A percentile compares a stretch with the other conserved stretches of the same genome.
Evolutionary conservation across 2,329 filamentous ascomycete genomes (phyloP).

Genomic region (Exserohilum rostratum): DNA sequence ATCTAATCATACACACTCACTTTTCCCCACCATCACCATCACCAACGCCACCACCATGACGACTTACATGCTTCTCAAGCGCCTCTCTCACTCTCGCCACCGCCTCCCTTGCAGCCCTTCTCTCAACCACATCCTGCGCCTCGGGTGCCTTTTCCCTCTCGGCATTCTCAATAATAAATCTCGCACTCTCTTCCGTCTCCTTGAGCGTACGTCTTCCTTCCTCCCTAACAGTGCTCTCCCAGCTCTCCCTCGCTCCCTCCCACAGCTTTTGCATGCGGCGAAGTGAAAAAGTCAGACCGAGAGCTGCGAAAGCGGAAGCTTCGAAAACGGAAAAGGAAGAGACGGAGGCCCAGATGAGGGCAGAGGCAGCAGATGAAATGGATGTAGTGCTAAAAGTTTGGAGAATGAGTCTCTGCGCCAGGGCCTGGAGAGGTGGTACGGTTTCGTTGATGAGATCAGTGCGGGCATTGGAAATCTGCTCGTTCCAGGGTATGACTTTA

Average conservation of each 20-base stretch:
- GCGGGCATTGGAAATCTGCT: slow-evolving; percentile 75
- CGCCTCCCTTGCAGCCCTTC: slow-evolving; percentile 51
- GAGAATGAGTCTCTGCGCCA: slow-evolving; percentile 63
- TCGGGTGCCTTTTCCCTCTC: slow-evolving; percentile 42
- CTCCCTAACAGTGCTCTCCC: slow-evolving; percentile 61
- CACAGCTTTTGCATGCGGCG: slow-evolving; percentile 65
- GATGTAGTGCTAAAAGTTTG: slow-evolving; percentile 76
- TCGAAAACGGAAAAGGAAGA: slow-evolving; percentile 60
- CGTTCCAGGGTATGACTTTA: slow-evolving; percentile 66
- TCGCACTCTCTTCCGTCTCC: slow-evolving; percentile 59
- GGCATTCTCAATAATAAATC: slow-evolving; percentile 53
- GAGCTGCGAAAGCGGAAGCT: slow-evolving; percentile 63
- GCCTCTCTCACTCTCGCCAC: slow-evolving; percentile 56
- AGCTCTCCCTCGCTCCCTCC: slow-evolving; percentile 59
- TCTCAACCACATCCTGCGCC: slow-evolving; percentile 47
- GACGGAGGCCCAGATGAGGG: slow-evolving; percentile 61
- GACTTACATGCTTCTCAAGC: too few species aligned
- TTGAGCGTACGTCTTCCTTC: slow-evolving; percentile 63
- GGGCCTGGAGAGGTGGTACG: slow-evolving; percentile 53
- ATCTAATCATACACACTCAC: slow-evolving; percentile 7
- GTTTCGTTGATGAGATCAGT: slow-evolving; percentile 51
- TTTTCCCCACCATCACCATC: background rate
- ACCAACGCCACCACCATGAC: too few species aligned
- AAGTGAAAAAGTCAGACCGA: slow-evolving; percentile 64
- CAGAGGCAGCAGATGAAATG: slow-evolving; percentile 58